Conservation (phyloP, 2,329 filamentous ascomycete species). For the Diaporthe helianthi region DNA sequence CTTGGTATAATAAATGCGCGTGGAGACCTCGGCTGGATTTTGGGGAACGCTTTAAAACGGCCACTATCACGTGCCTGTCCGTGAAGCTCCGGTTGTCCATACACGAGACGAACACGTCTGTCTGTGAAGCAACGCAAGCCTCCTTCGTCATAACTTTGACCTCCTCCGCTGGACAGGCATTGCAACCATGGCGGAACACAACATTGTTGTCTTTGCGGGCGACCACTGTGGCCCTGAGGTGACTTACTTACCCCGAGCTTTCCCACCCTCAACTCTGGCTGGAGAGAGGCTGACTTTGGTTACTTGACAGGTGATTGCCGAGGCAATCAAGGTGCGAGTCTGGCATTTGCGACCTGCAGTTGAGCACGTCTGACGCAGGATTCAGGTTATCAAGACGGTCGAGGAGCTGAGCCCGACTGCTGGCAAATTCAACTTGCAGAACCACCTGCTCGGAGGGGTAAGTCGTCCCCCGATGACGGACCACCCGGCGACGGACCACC, state of each 20-base stretch:
- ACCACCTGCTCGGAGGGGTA: constrained; percentile 91
- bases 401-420: constrained; percentile 74
- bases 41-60: not conserved
- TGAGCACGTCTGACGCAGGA: constrained; percentile 1
- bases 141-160: constrained; percentile 23
- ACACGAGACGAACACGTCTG: too few species aligned
- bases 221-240: constrained; percentile 85
- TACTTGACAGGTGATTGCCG: constrained; percentile 67
- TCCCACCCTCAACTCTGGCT: constrained; percentile 16
- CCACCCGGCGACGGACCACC: too few species aligned
- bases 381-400: constrained; percentile 72
- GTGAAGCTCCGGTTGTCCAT: too few species aligned
- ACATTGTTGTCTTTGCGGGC: constrained; percentile 77
- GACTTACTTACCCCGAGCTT: constrained; percentile 40
- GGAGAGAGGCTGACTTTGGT: constrained; percentile 21
- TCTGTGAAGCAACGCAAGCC: not conserved
- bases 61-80: not conserved
- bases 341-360: constrained; percentile 15
- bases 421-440: constrained; percentile 84
- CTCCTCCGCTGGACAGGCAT: constrained; percentile 27
- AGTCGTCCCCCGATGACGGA: constrained; percentile 54
- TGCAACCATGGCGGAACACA: constrained; percentile 67
- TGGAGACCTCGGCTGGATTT: not conserved
- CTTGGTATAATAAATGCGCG: too few species aligned
- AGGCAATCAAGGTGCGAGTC: constrained; percentile 74